phyloP scores from a whole-genome alignment of 352 stramenopile genomes.

The Phytophthora cryptogea region DNA sequence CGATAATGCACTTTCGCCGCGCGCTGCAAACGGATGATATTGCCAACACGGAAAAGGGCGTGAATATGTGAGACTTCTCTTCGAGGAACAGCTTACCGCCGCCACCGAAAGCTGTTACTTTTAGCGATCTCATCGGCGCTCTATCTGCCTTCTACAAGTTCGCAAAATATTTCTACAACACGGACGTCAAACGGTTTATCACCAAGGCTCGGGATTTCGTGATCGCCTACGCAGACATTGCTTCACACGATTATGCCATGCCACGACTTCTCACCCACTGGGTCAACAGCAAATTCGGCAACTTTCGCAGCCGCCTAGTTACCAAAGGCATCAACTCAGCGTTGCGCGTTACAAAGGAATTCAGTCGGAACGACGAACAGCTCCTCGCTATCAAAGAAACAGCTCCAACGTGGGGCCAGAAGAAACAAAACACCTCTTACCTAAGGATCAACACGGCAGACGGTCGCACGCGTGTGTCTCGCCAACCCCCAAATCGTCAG shows the following conservation, averaged over 20 bases:
- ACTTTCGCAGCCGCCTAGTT: conserved; percentile 4
- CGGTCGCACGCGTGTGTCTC: too few relatives aligned
- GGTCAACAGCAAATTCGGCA: conserved; percentile 12
- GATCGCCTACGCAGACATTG: conserved; percentile 1
- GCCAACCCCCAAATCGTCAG: too few relatives aligned
- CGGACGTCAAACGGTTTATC: conserved; percentile 9
- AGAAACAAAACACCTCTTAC: not conserved
- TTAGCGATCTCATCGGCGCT: conserved; percentile 2
- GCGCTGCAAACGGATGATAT: conserved; percentile 1
- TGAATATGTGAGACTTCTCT: conserved; percentile 18
- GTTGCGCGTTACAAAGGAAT: conserved; percentile 1
- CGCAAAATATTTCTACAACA: conserved; percentile 22
- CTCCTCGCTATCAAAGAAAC: conserved; percentile 1
- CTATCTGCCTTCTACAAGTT: conserved; percentile 16
- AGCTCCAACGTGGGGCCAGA: not conserved
- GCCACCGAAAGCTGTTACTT: not conserved
- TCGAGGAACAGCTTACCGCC: conserved; percentile 1
- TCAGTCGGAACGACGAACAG: conserved; percentile 12
- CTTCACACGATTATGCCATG: not conserved
- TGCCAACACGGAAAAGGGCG: not conserved
- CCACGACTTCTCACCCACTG: conserved; percentile 11
- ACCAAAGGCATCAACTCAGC: not conserved
- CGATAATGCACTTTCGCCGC: conserved; percentile 17
- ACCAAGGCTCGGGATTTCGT: conserved; percentile 2
- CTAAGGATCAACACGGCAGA: too few relatives aligned